phyloP scores from a whole-genome alignment of 441 rosid species.

The Brassica hybrid region DNA sequence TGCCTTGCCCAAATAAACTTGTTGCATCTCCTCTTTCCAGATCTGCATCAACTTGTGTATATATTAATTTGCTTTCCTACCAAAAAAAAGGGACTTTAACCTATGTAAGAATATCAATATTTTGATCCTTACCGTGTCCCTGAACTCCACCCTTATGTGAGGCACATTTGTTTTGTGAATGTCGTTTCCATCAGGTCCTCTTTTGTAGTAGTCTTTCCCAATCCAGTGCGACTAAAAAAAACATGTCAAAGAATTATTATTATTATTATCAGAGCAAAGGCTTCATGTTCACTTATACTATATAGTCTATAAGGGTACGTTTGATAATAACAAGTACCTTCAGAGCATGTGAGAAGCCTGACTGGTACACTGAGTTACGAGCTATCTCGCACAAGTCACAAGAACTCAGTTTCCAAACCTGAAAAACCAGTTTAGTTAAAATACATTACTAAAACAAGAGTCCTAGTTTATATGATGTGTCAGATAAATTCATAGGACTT shows the following conservation, averaged over 20 bases:
- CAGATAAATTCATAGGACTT: constrained; percentile 13
- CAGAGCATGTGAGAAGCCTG: constrained; percentile 98
- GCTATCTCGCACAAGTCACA: constrained; percentile 99
- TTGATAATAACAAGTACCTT: constrained; percentile 57
- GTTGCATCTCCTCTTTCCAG: constrained; percentile 96
- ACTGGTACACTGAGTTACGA: constrained; percentile 95
- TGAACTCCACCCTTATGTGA: constrained; percentile 94
- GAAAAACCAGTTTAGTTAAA: constrained; percentile 1
- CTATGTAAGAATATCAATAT: not conserved
- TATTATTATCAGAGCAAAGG: not conserved
- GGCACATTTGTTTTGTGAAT: constrained; percentile 96
- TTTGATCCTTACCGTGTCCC: constrained; percentile 64
- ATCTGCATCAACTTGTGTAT: constrained; percentile 50
- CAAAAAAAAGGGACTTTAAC: not conserved
- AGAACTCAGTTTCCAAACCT: constrained; percentile 99
- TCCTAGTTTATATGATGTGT: not conserved
- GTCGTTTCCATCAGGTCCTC: constrained; percentile 97
- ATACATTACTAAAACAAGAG: too few relatives aligned
- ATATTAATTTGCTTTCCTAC: not conserved
- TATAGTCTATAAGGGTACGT: not conserved
- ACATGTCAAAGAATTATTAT: constrained; percentile 12
- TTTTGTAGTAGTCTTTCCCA: constrained; percentile 85
- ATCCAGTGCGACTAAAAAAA: constrained; percentile 97
- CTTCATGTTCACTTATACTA: not conserved
- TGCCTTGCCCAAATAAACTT: constrained; percentile 78